Conservation (phyloP, 768 basidiomycete species). For the Kwoniella shandongensis region DNA sequence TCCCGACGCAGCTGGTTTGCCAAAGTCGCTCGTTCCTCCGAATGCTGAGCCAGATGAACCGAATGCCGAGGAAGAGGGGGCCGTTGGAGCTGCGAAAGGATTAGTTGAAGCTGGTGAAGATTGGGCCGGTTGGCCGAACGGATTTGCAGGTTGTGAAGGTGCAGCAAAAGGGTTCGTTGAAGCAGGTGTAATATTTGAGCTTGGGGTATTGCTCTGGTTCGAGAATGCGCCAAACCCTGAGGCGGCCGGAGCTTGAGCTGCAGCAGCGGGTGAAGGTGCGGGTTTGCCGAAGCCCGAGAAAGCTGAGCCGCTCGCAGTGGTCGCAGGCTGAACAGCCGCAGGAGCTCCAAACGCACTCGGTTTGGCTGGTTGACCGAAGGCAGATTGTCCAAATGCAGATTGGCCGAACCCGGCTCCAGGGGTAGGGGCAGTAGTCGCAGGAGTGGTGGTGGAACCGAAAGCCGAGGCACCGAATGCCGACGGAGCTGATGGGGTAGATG, state of each 20-base stretch:
- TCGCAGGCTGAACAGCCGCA: constrained; percentile 1
- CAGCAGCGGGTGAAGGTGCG: background rate
- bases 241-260: background rate
- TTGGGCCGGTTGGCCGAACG: constrained; percentile 13
- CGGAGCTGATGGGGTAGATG: constrained; percentile 20
- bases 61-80: constrained; percentile 16
- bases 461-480: constrained; percentile 25
- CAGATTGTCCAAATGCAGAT: constrained; percentile 33
- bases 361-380: constrained; percentile 33
- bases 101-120: constrained; percentile 1
- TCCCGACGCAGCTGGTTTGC: background rate
- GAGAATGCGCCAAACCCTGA: constrained; percentile 23
- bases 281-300: constrained; percentile 18
- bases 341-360: constrained; percentile 17
- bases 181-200: background rate
- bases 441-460: constrained; percentile 1
- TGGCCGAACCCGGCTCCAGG: constrained; percentile 15
- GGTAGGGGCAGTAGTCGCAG: constrained; percentile 17
- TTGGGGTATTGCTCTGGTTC: background rate
- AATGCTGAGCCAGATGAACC: constrained; percentile 11
- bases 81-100: constrained; percentile 9
- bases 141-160: constrained; percentile 9
- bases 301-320: constrained; percentile 9
- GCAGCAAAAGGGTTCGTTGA: constrained; percentile 6
- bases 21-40: constrained; percentile 12